Evolutionary conservation across 306 rosid species (phyloP).

Genomic region (Rosa chinensis): DNA sequence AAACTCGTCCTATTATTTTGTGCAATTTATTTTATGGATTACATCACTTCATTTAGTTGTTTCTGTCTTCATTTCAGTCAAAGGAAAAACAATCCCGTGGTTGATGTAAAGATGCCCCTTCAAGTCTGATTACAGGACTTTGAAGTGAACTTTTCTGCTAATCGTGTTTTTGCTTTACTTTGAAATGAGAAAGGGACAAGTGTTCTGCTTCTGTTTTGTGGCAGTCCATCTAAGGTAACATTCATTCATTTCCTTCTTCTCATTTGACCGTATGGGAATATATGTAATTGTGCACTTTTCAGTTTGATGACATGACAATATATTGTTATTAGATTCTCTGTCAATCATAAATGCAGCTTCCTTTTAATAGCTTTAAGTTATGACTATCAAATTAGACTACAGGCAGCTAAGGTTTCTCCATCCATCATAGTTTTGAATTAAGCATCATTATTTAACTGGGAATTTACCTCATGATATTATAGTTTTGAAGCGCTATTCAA

Average conservation of each 20-base stretch:
- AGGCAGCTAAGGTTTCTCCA: background rate
- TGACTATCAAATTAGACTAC: background rate
- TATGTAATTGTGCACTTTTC: background rate
- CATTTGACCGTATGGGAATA: background rate
- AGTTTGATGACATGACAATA: background rate
- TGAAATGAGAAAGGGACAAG: background rate
- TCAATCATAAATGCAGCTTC: background rate
- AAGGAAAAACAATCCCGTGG: background rate
- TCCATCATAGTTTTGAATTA: background rate
- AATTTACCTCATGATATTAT: background rate
- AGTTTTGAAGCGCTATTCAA: background rate
- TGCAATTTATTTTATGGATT: background rate
- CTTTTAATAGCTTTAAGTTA: background rate
- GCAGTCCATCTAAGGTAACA: background rate
- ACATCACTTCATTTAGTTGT: conserved; percentile 1
- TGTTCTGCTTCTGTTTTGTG: background rate
- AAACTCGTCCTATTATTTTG: background rate
- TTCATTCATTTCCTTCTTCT: background rate
- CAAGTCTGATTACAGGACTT: background rate
- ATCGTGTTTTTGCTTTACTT: background rate
- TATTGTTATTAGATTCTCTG: too few species aligned
- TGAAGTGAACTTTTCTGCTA: background rate
- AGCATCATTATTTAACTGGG: background rate
- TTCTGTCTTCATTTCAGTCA: background rate
- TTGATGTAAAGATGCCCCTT: background rate